Evolutionary conservation across 2,329 filamentous ascomycete genomes (phyloP).

Genomic region (Grosmannia clavigera): DNA sequence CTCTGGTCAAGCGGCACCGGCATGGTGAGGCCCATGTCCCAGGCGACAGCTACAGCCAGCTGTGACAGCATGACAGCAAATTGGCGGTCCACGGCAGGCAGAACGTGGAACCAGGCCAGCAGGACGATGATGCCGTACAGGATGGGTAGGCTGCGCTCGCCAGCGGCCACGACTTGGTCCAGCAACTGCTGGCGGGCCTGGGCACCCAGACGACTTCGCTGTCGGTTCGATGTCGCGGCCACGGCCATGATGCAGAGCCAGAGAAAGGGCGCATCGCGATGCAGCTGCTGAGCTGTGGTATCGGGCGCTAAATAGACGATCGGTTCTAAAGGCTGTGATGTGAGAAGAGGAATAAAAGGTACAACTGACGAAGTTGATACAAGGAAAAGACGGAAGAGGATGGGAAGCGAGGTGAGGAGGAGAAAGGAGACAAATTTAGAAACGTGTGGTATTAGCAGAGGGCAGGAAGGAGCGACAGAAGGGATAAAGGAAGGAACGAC

Average conservation of each 20-base stretch:
- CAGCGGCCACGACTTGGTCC: constrained; percentile 33
- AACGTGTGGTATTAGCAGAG: no score
- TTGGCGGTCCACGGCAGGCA: constrained; percentile 13
- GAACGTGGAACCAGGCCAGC: constrained; percentile 27
- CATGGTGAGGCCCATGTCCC: constrained; percentile 31
- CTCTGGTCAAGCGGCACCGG: not conserved
- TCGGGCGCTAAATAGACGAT: constrained; percentile 24
- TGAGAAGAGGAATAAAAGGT: not conserved
- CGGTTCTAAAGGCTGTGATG: constrained; percentile 1
- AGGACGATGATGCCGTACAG: constrained; percentile 35
- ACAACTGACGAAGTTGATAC: not conserved
- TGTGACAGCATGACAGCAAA: constrained; percentile 28
- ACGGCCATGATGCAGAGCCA: constrained; percentile 37
- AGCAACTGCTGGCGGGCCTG: constrained; percentile 29
- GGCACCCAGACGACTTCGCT: constrained; percentile 26
- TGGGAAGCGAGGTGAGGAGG: no score
- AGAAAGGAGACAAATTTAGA: no score
- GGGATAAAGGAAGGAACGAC: not conserved
- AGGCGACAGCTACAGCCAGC: constrained; percentile 27
- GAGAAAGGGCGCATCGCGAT: constrained; percentile 33
- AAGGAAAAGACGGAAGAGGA: no score
- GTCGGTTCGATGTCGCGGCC: constrained; percentile 27
- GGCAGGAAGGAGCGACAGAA: no score
- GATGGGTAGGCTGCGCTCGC: constrained; percentile 35
- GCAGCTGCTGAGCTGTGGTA: constrained; percentile 26